A percentile compares a stretch with the other conserved stretches of the same genome.
Conservation (phyloP, 78 protist genomes). For the Bodo saltans region DNA sequence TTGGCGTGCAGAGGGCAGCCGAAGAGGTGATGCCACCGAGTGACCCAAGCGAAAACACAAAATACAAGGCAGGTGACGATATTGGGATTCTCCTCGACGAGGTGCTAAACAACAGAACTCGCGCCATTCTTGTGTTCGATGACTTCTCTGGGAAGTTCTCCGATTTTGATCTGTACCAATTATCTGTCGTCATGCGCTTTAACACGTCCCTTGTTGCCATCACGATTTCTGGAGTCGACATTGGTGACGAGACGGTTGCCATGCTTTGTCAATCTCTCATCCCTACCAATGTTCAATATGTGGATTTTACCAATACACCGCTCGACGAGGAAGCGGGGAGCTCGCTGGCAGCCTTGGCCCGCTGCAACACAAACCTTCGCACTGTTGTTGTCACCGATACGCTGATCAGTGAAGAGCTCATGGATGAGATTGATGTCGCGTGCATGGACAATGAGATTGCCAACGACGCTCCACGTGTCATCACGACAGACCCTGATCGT, state of each 20-base stretch:
- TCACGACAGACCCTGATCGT: not conserved
- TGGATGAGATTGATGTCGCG: not conserved
- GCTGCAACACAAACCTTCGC: not conserved
- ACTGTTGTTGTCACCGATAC: not conserved
- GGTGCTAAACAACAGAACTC: not conserved
- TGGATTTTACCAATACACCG: not conserved
- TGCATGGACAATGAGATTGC: not conserved
- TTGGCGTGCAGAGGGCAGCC: no score
- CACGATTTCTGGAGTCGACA: not conserved
- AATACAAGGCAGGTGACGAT: not conserved
- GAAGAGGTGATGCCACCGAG: no score
- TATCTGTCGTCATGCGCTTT: not conserved
- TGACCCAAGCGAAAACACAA: not conserved
- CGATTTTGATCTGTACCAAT: not conserved
- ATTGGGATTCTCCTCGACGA: not conserved
- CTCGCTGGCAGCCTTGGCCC: not conserved
- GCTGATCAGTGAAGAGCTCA: not conserved
- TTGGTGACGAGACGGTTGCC: not conserved
- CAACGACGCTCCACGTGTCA: not conserved
- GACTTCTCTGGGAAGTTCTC: not conserved
- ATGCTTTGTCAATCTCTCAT: not conserved
- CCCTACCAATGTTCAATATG: not conserved
- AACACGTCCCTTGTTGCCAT: not conserved
- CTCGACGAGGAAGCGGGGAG: not conserved
- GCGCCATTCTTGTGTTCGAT: not conserved